Conservation (phyloP, 2,329 filamentous ascomycete species). For the Sclerotinia minor region DNA sequence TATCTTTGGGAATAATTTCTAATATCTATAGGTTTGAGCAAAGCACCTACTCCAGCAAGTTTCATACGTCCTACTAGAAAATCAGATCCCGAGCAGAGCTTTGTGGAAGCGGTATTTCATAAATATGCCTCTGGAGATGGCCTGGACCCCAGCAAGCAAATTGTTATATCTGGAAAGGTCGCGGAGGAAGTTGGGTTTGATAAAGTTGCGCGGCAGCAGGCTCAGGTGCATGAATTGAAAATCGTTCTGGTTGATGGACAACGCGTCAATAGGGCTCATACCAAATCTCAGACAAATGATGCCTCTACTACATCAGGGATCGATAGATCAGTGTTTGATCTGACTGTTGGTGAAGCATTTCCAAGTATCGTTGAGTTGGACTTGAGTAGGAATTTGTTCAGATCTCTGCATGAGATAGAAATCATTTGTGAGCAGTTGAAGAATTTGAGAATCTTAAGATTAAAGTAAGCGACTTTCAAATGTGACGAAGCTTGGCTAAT, state of each 20-base stretch:
- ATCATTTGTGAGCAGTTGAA: slow-evolving; percentile 70
- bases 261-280: slow-evolving; percentile 53
- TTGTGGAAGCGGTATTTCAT: slow-evolving; percentile 74
- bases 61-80: slow-evolving; percentile 80
- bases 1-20: background rate
- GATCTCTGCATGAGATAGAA: slow-evolving; percentile 63
- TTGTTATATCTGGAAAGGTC: slow-evolving; percentile 74
- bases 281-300: background rate
- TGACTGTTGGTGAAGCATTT: slow-evolving; percentile 53
- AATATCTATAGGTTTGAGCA: slow-evolving; percentile 53
- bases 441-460: slow-evolving; percentile 63
- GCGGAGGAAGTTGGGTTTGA: slow-evolving; percentile 95
- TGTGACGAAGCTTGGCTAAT: slow-evolving; percentile 15
- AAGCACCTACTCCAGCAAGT: slow-evolving; percentile 71
- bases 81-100: slow-evolving; percentile 66
- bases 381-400: slow-evolving; percentile 80
- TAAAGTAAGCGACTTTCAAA: slow-evolving; percentile 60
- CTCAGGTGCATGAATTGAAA: slow-evolving; percentile 73
- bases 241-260: slow-evolving; percentile 81
- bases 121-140: slow-evolving; percentile 74
- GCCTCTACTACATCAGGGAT: background rate
- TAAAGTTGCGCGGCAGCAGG: slow-evolving; percentile 80
- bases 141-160: slow-evolving; percentile 48
- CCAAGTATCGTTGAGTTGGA: slow-evolving; percentile 76
- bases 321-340: background rate